Conservation (phyloP, 371 early-diverging fungal genomes). For the Mucor ambiguus region DNA sequence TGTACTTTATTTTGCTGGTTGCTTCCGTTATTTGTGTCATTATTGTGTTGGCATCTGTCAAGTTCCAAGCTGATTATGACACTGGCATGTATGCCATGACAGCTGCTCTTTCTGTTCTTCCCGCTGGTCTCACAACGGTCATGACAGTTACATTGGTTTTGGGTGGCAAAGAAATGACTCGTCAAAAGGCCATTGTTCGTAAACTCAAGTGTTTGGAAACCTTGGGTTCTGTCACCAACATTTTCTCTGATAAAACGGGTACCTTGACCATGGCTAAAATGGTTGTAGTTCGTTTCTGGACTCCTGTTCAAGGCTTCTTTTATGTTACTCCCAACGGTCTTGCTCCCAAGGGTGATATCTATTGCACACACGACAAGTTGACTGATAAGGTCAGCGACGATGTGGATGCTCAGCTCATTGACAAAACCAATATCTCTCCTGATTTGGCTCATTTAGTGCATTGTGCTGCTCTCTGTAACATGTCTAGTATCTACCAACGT, state of each 20-base stretch:
- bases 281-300: constrained; percentile 76
- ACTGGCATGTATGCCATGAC: constrained; percentile 50
- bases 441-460: constrained; percentile 37
- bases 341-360: constrained; percentile 66
- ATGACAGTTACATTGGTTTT: constrained; percentile 45
- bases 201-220: constrained; percentile 92
- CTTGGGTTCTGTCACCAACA: constrained; percentile 89
- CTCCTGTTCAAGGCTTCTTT: constrained; percentile 63
- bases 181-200: constrained; percentile 61
- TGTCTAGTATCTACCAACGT: constrained; percentile 53
- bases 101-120: constrained; percentile 39
- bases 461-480: constrained; percentile 62
- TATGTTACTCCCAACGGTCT: constrained; percentile 65
- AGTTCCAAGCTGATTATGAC: constrained; percentile 39
- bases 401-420: constrained; percentile 14
- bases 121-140: constrained; percentile 46
- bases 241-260: constrained; percentile 85
- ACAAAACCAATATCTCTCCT: constrained; percentile 19
- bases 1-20: constrained; percentile 71
- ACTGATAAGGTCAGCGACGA: constrained; percentile 17
- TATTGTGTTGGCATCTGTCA: constrained; percentile 69
- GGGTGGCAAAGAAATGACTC: constrained; percentile 45
- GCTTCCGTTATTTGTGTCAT: constrained; percentile 49
- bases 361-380: constrained; percentile 20
- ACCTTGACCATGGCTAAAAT: constrained; percentile 70